phyloP scores from a whole-genome alignment of 768 basidiomycete genomes.

The Postia placenta region DNA sequence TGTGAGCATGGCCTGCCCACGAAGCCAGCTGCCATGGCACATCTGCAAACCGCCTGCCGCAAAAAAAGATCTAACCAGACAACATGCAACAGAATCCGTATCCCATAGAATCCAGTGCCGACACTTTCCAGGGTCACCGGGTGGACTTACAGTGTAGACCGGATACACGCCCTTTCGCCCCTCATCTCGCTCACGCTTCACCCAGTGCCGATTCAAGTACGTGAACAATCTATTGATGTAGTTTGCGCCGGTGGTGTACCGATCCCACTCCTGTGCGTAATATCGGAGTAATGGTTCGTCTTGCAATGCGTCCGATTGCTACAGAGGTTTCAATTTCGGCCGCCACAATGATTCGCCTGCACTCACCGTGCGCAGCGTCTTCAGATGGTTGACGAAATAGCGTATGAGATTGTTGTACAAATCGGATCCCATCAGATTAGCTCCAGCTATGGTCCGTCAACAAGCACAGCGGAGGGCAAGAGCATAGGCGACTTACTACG shows the following conservation, averaged over 20 bases:
- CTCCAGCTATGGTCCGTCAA: conserved; percentile 54
- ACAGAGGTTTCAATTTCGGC: conserved; percentile 4
- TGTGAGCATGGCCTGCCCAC: too few species aligned
- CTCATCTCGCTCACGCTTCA: conserved; percentile 95
- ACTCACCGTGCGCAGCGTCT: conserved; percentile 53
- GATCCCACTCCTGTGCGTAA: conserved; percentile 91
- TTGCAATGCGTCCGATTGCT: conserved; percentile 77
- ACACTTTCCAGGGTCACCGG: too few species aligned
- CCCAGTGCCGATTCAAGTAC: conserved; percentile 99
- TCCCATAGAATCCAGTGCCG: too few species aligned
- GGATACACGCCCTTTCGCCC: conserved; percentile 92
- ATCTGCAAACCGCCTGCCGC: too few species aligned
- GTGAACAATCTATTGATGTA: conserved; percentile 98
- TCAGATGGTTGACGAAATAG: conserved; percentile 85
- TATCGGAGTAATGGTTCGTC: conserved; percentile 87
- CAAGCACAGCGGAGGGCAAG: conserved; percentile 8
- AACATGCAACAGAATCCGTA: too few species aligned
- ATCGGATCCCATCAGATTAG: conserved; percentile 96
- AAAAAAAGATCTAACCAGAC: too few species aligned
- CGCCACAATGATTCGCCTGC: conserved; percentile 4
- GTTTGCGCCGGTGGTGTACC: conserved; percentile 95
- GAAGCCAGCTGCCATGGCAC: neutral
- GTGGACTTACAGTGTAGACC: conserved; percentile 95
- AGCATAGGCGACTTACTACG: conserved; percentile 46
- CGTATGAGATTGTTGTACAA: conserved; percentile 91